phyloP scores from a whole-genome alignment of 2,329 filamentous ascomycete species.

The Xylariaceae sp. region DNA sequence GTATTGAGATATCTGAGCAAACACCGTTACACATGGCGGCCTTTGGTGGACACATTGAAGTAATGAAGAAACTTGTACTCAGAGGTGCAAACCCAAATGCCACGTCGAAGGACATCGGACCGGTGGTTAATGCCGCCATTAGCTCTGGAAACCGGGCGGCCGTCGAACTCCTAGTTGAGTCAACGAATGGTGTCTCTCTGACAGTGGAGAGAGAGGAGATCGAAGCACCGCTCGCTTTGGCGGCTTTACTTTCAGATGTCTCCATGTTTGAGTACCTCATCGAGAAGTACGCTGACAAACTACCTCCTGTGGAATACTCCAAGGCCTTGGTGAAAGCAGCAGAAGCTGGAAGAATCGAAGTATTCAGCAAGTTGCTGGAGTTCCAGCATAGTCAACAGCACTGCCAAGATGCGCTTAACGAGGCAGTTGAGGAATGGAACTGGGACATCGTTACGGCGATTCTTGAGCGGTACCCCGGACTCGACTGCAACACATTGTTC shows the following conservation, averaged over 20 bases:
- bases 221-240: slow-evolving; percentile 34
- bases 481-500: slow-evolving; percentile 36
- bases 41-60: slow-evolving; percentile 34
- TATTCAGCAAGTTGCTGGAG: slow-evolving; percentile 36
- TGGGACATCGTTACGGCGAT: slow-evolving; percentile 37
- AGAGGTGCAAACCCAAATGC: slow-evolving; percentile 37
- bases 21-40: slow-evolving; percentile 40
- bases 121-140: slow-evolving; percentile 40
- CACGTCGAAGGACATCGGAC: slow-evolving; percentile 23
- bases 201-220: slow-evolving; percentile 28
- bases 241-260: slow-evolving; percentile 35
- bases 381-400: slow-evolving; percentile 30
- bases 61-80: slow-evolving; percentile 38
- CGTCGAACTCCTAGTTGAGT: slow-evolving; percentile 37
- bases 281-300: slow-evolving; percentile 35
- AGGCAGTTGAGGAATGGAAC: slow-evolving; percentile 31
- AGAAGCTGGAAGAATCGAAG: slow-evolving; percentile 35
- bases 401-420: slow-evolving; percentile 33
- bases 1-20: slow-evolving; percentile 26
- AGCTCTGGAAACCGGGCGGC: slow-evolving; percentile 38
- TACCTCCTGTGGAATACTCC: slow-evolving; percentile 37
- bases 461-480: slow-evolving; percentile 28
- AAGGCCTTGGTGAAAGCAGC: slow-evolving; percentile 38
- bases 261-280: slow-evolving; percentile 41
- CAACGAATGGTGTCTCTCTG: slow-evolving; percentile 34